Evolutionary conservation across 2,329 filamentous ascomycete species (phyloP).

Genomic region (Trichoderma brevicompactum): DNA sequence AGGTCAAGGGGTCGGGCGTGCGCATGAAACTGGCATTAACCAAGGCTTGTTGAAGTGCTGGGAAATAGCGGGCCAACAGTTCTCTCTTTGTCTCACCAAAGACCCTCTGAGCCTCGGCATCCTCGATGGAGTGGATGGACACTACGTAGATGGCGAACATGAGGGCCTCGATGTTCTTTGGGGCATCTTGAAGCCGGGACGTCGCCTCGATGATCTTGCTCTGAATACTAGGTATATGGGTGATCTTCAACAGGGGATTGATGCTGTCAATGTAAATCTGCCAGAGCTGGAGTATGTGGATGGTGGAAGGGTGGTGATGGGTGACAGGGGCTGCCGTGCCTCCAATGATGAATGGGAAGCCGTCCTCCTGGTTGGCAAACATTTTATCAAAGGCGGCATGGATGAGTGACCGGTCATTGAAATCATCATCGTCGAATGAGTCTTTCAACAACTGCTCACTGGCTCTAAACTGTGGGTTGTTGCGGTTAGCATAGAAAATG

Average conservation of each 20-base stretch:
- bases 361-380: conserved; percentile 59
- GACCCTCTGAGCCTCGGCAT: conserved; percentile 57
- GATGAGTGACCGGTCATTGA: conserved; percentile 55
- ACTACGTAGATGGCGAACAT: conserved; percentile 70
- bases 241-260: conserved; percentile 70
- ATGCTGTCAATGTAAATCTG: conserved; percentile 72
- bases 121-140: conserved; percentile 61
- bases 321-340: conserved; percentile 50
- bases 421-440: conserved; percentile 61
- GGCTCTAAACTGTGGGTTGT: conserved; percentile 52
- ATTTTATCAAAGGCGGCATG: conserved; percentile 64
- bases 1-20: conserved; percentile 64
- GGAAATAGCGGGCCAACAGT: conserved; percentile 58
- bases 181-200: conserved; percentile 57
- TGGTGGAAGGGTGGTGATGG: conserved; percentile 56
- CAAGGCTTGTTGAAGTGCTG: conserved; percentile 66
- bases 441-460: conserved; percentile 54
- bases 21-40: conserved; percentile 70
- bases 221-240: conserved; percentile 68
- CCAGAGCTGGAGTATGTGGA: conserved; percentile 69
- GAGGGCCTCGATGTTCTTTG: conserved; percentile 64
- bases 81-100: conserved; percentile 58
- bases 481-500: conserved; percentile 15
- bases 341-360: conserved; percentile 62
- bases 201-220: conserved; percentile 66